phyloP scores from a whole-genome alignment of 345 rosid species.

The Euphorbia peplus region DNA sequence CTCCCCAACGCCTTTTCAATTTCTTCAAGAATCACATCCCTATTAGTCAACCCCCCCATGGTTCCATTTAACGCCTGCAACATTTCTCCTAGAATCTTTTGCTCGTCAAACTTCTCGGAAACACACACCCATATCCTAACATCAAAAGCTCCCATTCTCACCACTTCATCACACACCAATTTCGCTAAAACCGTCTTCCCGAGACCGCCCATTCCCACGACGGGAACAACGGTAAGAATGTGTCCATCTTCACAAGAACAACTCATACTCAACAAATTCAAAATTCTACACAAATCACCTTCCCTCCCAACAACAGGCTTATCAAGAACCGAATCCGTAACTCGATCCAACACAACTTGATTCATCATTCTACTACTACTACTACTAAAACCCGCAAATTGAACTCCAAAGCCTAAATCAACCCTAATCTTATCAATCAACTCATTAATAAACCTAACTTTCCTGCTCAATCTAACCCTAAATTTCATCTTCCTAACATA shows the following conservation, averaged over 20 bases:
- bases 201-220: slow-evolving; percentile 27
- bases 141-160: not conserved
- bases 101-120: not conserved
- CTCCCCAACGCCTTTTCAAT: not conserved
- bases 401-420: not conserved
- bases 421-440: not conserved
- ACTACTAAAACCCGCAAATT: not conserved
- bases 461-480: not conserved
- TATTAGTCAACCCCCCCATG: not conserved
- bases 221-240: not conserved
- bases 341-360: not conserved
- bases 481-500: not conserved
- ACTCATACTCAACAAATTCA: slow-evolving; percentile 6
- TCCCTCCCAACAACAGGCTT: not conserved
- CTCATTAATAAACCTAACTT: not conserved
- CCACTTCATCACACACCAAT: not conserved
- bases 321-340: not conserved
- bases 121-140: not conserved
- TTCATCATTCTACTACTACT: not conserved
- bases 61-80: not conserved
- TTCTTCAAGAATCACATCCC: not conserved
- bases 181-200: slow-evolving; percentile 28
- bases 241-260: slow-evolving; percentile 4
- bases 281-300: not conserved
- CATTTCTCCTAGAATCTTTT: slow-evolving; percentile 14